phyloP scores from a whole-genome alignment of 176 grass and related monocot species.

The Melocanna baccifera region DNA sequence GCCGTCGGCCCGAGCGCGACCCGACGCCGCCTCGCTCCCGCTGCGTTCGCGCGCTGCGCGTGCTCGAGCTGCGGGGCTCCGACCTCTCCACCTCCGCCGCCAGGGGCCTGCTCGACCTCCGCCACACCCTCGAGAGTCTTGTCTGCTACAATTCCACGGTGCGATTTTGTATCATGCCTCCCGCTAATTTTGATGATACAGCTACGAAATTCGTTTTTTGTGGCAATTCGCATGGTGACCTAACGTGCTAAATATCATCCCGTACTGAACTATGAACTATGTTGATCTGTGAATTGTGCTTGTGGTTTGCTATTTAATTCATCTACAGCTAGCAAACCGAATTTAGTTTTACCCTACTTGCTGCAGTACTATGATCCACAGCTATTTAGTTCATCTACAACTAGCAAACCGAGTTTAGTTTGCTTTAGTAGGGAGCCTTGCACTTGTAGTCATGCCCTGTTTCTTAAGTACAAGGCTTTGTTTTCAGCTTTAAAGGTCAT shows the following conservation, averaged over 20 bases:
- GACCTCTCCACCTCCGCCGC: constrained; percentile 74
- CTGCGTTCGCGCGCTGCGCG: constrained; percentile 66
- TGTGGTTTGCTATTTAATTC: constrained; percentile 26
- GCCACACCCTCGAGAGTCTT: constrained; percentile 77
- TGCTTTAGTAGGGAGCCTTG: constrained; percentile 3
- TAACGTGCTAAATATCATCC: not conserved
- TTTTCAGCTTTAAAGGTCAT: not conserved
- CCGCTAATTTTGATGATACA: constrained; percentile 1
- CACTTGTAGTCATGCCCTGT: not conserved
- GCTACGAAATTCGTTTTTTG: not conserved
- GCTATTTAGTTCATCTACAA: too few species aligned
- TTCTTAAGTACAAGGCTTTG: not conserved
- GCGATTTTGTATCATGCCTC: not conserved
- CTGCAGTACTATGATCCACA: constrained; percentile 4
- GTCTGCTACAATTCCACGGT: constrained; percentile 89
- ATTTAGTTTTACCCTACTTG: constrained; percentile 19
- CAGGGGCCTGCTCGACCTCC: constrained; percentile 78
- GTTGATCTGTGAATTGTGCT: constrained; percentile 6
- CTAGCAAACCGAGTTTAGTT: too few species aligned
- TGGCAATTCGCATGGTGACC: not conserved
- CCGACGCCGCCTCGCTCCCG: constrained; percentile 64
- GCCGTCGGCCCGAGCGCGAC: constrained; percentile 47
- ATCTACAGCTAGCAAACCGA: not conserved
- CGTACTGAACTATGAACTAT: not conserved
- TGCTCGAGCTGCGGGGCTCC: constrained; percentile 72